Evolutionary conservation across 2,329 filamentous ascomycete species (phyloP).

Genomic region (Parastagonospora avenae): DNA sequence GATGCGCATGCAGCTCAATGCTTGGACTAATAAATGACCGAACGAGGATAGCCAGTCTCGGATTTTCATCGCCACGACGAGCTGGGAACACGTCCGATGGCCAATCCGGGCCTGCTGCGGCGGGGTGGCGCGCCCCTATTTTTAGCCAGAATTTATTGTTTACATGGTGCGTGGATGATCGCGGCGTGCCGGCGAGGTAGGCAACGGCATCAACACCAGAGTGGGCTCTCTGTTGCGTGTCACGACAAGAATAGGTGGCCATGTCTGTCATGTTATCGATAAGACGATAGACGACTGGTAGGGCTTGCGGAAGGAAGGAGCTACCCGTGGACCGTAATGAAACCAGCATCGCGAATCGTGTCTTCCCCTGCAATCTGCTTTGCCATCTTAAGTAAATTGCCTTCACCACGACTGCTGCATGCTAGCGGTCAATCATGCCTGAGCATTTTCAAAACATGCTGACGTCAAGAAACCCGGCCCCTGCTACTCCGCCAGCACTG

Average conservation of each 20-base stretch:
- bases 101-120: conserved; percentile 19
- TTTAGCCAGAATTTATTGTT: conserved; percentile 9
- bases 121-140: conserved; percentile 16
- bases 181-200: too few species aligned
- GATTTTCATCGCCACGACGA: conserved; percentile 24
- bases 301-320: conserved; percentile 1
- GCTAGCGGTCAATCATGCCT: background rate
- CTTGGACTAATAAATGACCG: conserved; percentile 12
- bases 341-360: conserved; percentile 1
- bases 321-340: background rate
- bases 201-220: too few species aligned
- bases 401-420: background rate
- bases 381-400: conserved; percentile 5
- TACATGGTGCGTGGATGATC: background rate
- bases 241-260: background rate
- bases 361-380: conserved; percentile 3
- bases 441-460: conserved; percentile 3
- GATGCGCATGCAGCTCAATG: conserved; percentile 1
- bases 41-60: conserved; percentile 20
- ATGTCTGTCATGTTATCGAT: background rate
- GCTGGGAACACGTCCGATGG: conserved; percentile 19
- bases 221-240: background rate
- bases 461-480: conserved; percentile 19
- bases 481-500: conserved; percentile 4
- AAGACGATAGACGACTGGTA: background rate